Base-by-base conservation (phyloP, 2,329 filamentous ascomycete genomes). In the Metarhizium album region DNA sequence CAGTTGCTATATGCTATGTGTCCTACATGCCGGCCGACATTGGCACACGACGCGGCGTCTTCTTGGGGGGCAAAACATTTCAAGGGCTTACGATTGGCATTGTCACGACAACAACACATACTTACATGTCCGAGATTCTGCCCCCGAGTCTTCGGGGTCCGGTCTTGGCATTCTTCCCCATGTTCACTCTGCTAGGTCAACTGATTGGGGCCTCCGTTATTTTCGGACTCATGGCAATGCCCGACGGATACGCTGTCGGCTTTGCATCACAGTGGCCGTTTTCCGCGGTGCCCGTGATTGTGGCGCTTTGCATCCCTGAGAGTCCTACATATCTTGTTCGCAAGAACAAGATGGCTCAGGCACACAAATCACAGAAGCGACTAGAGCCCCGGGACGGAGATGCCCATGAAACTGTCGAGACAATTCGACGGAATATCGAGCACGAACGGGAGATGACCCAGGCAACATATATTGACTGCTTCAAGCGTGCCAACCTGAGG, bases 121-220 rank as follows among this genome's bases (percentile, higher is more conserved):
- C 74, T 0, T 76, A 75, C 61, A 68, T 75, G 55, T 75, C 73
- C 14, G 74, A 78, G 54, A 70, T 74, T n/a, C 59, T 72, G 1
- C 73, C 74, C 0, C 64, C 69, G 0, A 63, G 61, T 3, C 63
- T 78, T 7, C 66, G 74, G 35, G 74, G 71, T 2, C 68, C 74
- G 0, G 65, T 70, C 2, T 68, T 77, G 57, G 71, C 73, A 1
- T 66, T 76, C 43, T 71, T 76, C 48, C 74, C 74, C 4, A 69
- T 70, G 3, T 74, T 76, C 57, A 73, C 68, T 18, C 64, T 76
- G 3, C 54, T 75, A 0, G 74, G 74, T 8, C 72, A 77, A 57
- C 61, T 77, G 16, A 63, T 74, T 9, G 74, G 74, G 1, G 65
- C 70, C 8, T 57, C 64, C 9, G 66, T 73, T 18, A 68, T 75